Evolutionary conservation across 1,139 yeast species (phyloP).

Genomic region (Kluyveromyces sp.): DNA sequence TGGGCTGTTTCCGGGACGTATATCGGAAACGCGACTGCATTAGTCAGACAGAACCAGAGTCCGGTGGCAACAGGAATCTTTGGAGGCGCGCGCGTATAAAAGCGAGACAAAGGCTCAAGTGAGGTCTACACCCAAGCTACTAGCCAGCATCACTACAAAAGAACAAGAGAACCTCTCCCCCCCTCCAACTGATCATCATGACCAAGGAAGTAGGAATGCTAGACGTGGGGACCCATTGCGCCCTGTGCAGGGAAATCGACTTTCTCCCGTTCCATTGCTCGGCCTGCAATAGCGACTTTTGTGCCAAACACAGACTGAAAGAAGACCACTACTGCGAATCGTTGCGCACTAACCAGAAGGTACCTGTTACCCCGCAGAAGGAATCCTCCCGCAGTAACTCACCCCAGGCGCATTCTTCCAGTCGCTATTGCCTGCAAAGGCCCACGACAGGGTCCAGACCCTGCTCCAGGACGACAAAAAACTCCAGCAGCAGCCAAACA

Average conservation of each 20-base stretch:
- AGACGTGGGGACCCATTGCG: conserved; percentile 65
- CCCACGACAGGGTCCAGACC: conserved; percentile 35
- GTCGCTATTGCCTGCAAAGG: conserved; percentile 52
- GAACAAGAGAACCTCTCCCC: too few relatives aligned
- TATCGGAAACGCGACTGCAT: too few relatives aligned
- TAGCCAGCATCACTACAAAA: too few relatives aligned
- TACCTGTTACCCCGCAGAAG: conserved; percentile 10
- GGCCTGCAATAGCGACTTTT: conserved; percentile 46
- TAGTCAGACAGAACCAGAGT: too few relatives aligned
- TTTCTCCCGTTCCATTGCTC: conserved; percentile 64
- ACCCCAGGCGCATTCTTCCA: conserved; percentile 12
- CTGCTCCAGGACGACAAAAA: neutral
- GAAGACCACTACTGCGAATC: conserved; percentile 40
- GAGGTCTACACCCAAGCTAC: too few relatives aligned
- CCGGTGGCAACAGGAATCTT: too few relatives aligned
- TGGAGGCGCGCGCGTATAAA: too few relatives aligned
- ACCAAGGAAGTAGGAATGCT: conserved; percentile 38
- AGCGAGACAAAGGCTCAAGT: too few relatives aligned
- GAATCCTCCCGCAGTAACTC: conserved; percentile 16
- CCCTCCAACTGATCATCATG: neutral
- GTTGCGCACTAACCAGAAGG: conserved; percentile 18
- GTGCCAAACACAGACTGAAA: conserved; percentile 48
- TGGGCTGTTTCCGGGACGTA: too few relatives aligned
- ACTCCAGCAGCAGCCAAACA: neutral
- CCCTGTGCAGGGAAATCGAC: conserved; percentile 54